Evolutionary conservation across 176 grass and related monocot species (phyloP), one percentile per base, ranked within the genome.

Genomic region (Bromus sterilis): DNA sequence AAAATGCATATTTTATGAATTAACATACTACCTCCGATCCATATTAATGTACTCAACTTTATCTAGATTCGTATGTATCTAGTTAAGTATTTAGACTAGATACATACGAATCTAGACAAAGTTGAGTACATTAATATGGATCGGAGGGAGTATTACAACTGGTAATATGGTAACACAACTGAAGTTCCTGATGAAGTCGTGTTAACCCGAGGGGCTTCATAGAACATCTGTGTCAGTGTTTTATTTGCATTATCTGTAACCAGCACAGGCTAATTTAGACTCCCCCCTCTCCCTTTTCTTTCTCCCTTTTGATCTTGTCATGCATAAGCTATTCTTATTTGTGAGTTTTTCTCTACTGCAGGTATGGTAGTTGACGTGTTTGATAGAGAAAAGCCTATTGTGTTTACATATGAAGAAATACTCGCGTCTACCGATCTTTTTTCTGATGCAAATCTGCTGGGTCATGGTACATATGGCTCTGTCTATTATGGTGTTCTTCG

Each of bases 391-490:
- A 95, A 99, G 40, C 91, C 93, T 28, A 67, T 91, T 63, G 87
- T 95, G 28, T 95, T 99, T 89, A 82, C 87, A 11, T 83, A 99
- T 76, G 89, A 93, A 78, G 93, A 99, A 86, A 83, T 99, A 86
- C 89, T 93, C 65, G 74, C 71, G 68, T 91, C 89, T 56, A 99
- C 93, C 21, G 89, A 95, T 83, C 89, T 87, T 71, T 99, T 99
- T 87, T 86, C 89, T 74, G 96, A 99, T 89, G 85, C 93, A 79
- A 99, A 99, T 91, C 78, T 93, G 77, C 87, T 99, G 81, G 96
- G 96, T 55, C 96, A 95, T 84, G 96, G 96, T 39, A 95, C 89
- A 91, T 99, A 99, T 86, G 93, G 96, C 65, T 93, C 93, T 83
- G 96, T 99, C 46, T 99, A 95, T 76, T 99, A 95, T 46, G 96